Base-by-base conservation (phyloP, 2,329 filamentous ascomycete species). In the Ceratocystis cubensis region DNA sequence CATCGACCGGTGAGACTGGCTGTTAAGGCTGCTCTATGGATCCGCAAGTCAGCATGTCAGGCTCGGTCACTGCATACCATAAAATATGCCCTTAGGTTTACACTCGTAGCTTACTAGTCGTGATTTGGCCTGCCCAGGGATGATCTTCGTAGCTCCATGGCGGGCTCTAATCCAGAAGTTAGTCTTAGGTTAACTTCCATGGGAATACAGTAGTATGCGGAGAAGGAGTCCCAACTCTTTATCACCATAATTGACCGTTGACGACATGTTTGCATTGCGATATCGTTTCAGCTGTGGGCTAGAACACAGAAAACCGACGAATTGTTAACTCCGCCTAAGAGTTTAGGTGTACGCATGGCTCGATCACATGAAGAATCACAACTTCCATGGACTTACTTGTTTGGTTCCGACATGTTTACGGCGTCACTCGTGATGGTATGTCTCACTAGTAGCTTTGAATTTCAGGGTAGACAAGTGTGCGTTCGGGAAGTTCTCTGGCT, bases 231-330 rank as follows among this genome's bases (percentile, higher is more conserved):
- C 44, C 46, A 50, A 63, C 61, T 63, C 61, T 63, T 63, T 50
- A 15, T 63, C 61, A 30, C 61, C 61, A 13, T 63, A 63, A 28
- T 63, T 41, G 28, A 63, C 37, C 17, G 17, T 63, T 50, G 61
- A 15, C 61, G 61, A 46, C 61, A 63, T 63, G 50, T 63, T 63
- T 20, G 61, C 61, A 17, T 50, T 63, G 41, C 46, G 44, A 41
- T 63, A 63, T n/a, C 61, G 44, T 30, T 33, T 63, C 44, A 63
- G 61, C 44, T 63, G 41, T 63, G 41, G 46, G 44, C 61, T 63
- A 63, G 13, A 63, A 28, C 25, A n/a, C n/a, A 33, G 30, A 50
- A 48, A 20, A 15, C n/a, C 30, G 61, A 48, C 22, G 20, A 33
- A 48, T 63, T 5, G 61, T 63, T 63, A 46, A 48, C 56, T 37